phyloP scores from a whole-genome alignment of 2,329 filamentous ascomycete species.

The Colletotrichum scovillei region DNA sequence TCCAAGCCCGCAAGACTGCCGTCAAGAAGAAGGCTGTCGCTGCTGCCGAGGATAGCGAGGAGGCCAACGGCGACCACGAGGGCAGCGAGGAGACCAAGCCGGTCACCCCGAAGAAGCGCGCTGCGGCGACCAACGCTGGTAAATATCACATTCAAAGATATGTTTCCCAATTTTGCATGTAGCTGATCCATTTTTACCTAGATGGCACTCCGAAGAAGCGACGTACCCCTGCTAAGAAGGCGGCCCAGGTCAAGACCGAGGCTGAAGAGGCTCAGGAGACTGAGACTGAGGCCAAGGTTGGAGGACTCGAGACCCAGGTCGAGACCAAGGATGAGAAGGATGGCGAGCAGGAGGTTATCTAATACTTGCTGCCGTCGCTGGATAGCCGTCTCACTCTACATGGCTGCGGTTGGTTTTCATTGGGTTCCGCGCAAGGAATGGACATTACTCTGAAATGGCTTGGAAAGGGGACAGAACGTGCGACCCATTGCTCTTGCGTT shows the following conservation, averaged over 20 bases:
- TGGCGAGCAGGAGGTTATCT: slow-evolving; percentile 46
- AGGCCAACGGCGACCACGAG: slow-evolving; percentile 5
- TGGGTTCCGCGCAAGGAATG: not conserved
- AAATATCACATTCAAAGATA: too few relatives aligned
- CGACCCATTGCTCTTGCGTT: not conserved
- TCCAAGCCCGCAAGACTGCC: slow-evolving; percentile 37
- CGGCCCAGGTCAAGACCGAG: slow-evolving; percentile 21
- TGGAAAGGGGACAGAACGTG: not conserved
- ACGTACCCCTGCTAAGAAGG: slow-evolving; percentile 36
- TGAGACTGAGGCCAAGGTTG: slow-evolving; percentile 27
- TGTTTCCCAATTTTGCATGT: too few relatives aligned
- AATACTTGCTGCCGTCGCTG: not conserved
- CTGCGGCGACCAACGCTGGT: slow-evolving; percentile 9
- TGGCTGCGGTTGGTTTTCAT: not conserved
- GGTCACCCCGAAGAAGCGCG: slow-evolving; percentile 17
- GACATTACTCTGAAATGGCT: not conserved
- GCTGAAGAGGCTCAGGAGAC: slow-evolving; percentile 24
- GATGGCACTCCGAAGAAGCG: slow-evolving; percentile 26
- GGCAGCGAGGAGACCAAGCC: not conserved
- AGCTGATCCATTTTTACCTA: not conserved
- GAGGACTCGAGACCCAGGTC: not conserved
- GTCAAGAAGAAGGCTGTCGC: slow-evolving; percentile 38
- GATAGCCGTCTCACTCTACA: not conserved
- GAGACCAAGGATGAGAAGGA: slow-evolving; percentile 46
- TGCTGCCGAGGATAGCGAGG: not conserved